phyloP scores from a whole-genome alignment of 2,329 filamentous ascomycete species.

The Colletotrichum lindemuthianum region DNA sequence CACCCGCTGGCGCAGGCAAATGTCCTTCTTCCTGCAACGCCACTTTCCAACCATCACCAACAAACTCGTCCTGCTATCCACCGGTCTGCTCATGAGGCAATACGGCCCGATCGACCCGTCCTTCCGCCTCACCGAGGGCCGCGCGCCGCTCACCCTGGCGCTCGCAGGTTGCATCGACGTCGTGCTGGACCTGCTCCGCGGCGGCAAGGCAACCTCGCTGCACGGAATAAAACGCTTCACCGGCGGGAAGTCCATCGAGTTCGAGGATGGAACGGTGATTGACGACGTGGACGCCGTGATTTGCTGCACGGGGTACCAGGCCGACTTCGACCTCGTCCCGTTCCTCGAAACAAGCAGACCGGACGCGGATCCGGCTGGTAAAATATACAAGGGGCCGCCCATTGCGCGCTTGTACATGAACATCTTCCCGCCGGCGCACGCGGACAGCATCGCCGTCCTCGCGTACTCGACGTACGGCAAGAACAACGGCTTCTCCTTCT shows the following conservation, averaged over 20 bases:
- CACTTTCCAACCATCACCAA: slow-evolving; percentile 20
- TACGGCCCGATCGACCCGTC: slow-evolving; percentile 41
- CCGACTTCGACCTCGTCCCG: slow-evolving; percentile 38
- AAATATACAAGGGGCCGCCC: slow-evolving; percentile 42
- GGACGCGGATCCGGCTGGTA: slow-evolving; percentile 12
- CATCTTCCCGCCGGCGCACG: slow-evolving; percentile 50
- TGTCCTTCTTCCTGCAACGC: slow-evolving; percentile 43
- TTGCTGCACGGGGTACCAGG: slow-evolving; percentile 44
- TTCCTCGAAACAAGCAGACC: slow-evolving; percentile 40
- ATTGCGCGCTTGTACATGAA: slow-evolving; percentile 51
- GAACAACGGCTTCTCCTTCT: slow-evolving; percentile 45
- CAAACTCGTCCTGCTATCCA: slow-evolving; percentile 31
- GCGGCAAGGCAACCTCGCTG: slow-evolving; percentile 41
- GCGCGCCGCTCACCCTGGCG: slow-evolving; percentile 38
- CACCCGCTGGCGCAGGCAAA: slow-evolving; percentile 45
- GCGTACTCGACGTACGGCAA: slow-evolving; percentile 44
- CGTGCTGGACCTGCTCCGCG: slow-evolving; percentile 41
- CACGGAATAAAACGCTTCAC: slow-evolving; percentile 41
- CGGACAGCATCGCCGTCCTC: slow-evolving; percentile 49
- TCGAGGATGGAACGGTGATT: slow-evolving; percentile 40
- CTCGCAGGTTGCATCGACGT: slow-evolving; percentile 40
- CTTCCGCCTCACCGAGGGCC: slow-evolving; percentile 40
- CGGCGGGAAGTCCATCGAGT: slow-evolving; percentile 39
- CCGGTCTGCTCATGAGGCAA: slow-evolving; percentile 20
- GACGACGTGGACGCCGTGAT: slow-evolving; percentile 42